These are phyloP conservation scores for Pseudogymnoascus sp. DNA, from an alignment of 2,329 filamentous ascomycete species.

Conservation along the genomic window DNA sequence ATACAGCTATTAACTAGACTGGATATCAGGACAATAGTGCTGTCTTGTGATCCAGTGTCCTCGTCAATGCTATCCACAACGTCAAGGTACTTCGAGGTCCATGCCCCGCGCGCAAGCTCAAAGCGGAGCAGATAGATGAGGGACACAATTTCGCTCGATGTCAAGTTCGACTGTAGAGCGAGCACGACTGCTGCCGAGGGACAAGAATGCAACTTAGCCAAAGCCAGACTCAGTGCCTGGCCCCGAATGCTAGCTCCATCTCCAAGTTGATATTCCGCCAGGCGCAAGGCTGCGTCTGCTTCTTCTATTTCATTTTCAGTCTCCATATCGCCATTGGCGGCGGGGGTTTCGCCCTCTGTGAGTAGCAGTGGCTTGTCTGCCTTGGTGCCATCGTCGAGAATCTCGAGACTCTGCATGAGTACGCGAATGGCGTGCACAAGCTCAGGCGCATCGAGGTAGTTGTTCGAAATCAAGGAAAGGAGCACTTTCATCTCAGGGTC, in stretches of 20 bases:
- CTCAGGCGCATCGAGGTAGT: slow-evolving; percentile 56
- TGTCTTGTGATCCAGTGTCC: slow-evolving; percentile 48
- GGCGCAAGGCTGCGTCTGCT: slow-evolving; percentile 55
- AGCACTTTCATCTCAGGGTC: slow-evolving; percentile 61
- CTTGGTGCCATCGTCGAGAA: slow-evolving; percentile 29
- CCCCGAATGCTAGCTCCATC: slow-evolving; percentile 55
- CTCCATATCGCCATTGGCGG: slow-evolving; percentile 26
- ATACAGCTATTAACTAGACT: slow-evolving; percentile 64
- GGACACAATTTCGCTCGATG: slow-evolving; percentile 59
- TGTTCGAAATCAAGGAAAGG: slow-evolving; percentile 54
- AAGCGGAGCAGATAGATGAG: slow-evolving; percentile 64
- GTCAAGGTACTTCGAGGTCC: slow-evolving; percentile 65
- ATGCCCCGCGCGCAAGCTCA: slow-evolving; percentile 65
- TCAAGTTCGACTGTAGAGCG: slow-evolving; percentile 54
- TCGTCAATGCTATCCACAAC: slow-evolving; percentile 39
- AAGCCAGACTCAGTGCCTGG: slow-evolving; percentile 56
- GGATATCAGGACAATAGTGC: slow-evolving; percentile 61
- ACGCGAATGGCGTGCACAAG: slow-evolving; percentile 56
- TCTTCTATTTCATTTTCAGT: slow-evolving; percentile 48
- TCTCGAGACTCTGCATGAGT: slow-evolving; percentile 60
- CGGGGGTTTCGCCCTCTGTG: slow-evolving; percentile 14
- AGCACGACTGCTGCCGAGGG: slow-evolving; percentile 51
- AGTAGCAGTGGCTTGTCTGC: slow-evolving; percentile 21
- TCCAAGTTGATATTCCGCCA: slow-evolving; percentile 58
- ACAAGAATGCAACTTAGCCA: slow-evolving; percentile 61